Evolutionary conservation across 352 stramenopile species (phyloP), one percentile per base, ranked within the genome.

Genomic region (Phytophthora megakarya): DNA sequence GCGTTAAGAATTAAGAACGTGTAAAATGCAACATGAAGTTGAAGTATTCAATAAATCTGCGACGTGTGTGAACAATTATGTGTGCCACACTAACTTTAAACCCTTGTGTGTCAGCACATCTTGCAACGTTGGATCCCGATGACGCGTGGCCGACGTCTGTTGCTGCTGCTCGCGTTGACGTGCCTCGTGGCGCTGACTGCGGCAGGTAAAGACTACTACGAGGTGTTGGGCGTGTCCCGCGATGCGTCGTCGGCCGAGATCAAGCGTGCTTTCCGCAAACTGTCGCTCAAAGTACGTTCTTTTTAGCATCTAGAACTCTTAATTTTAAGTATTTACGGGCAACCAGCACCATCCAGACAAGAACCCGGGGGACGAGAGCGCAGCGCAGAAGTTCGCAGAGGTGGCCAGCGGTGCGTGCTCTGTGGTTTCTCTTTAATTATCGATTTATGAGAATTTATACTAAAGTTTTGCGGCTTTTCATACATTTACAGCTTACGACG

Each of bases 351-450:
- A 97, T 64, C 90, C 90, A 5, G 90, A 97, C 53, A 96, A 96
- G 61, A 97, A 97, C 49, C 86, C 85, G 3, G 85, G 91, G 35
- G 86, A 93, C 40, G 88, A 96, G 23, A 84, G 78, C 7, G 88
- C 90, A 9, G 78, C 78, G 3, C 67, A 94, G 61, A 96, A 95
- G 61, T 98, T 98, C 63, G 89, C 93, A 9, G 84, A 91, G 67
- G 84, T 93, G 28, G 84, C 84, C 5, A 78, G 74, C 45, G 84
- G 84, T 92, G 47, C 28, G 78, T 52, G 16, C 32, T 39, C 18
- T 23, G 23, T 19, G 15, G 25, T 43, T 57, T 13, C 11, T 54
- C 16, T 1, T 58, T 53, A 12, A 48, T 56, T 5, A 21, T 21
- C 12, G 6, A 7, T 33, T 23, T 49, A 19, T 48, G 19, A 19